These are phyloP conservation scores for Russula sp. DNA, from an alignment of 768 basidiomycete genomes.

Conservation along the genomic window DNA sequence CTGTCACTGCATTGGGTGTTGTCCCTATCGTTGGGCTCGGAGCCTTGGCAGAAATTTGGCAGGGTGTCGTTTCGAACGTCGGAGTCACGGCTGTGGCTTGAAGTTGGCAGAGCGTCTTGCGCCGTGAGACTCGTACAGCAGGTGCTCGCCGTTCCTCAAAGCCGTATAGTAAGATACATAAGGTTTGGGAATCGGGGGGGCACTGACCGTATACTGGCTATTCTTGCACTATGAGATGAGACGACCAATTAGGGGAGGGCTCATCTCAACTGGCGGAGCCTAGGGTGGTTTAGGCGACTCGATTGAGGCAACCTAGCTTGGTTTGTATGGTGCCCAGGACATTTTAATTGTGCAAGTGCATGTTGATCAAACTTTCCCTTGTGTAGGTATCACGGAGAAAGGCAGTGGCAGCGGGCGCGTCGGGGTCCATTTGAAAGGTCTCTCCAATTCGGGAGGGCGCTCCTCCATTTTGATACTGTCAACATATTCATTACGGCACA, in stretches of 20 bases:
- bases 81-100: too few species aligned
- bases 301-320: not conserved
- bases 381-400: not conserved
- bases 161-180: not conserved
- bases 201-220: too few species aligned
- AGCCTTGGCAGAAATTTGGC: not conserved
- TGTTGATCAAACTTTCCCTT: too few species aligned
- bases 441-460: not conserved
- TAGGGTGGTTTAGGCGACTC: not conserved
- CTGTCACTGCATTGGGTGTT: not conserved
- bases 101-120: not conserved
- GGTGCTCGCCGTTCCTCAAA: not conserved
- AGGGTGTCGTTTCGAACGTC: too few species aligned
- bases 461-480: not conserved
- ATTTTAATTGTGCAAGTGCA: too few species aligned
- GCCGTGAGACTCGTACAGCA: not conserved
- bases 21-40: not conserved
- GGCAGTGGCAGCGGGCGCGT: conserved; percentile 4
- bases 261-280: too few species aligned
- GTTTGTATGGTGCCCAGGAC: too few species aligned
- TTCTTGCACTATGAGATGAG: not conserved
- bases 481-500: too few species aligned
- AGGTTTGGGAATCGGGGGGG: not conserved
- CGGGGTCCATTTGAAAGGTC: not conserved
- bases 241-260: too few species aligned